Conservation (phyloP, 1,284 basidiomycete genomes). For the Moesziomyces antarcticus region DNA sequence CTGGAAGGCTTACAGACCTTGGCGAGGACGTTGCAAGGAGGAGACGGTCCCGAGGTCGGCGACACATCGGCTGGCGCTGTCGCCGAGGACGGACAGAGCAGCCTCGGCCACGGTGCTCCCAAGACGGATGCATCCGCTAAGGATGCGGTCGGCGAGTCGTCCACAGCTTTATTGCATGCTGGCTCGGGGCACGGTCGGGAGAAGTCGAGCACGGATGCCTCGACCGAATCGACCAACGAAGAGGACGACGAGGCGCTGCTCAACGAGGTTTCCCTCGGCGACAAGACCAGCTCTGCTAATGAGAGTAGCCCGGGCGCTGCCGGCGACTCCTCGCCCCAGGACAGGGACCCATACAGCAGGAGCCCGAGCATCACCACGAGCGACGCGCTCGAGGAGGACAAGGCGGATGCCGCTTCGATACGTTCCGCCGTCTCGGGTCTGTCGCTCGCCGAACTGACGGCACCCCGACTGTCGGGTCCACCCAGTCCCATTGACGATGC, state of each 20-base stretch:
- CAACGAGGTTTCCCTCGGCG: slow-evolving; percentile 53
- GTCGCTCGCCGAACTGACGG: slow-evolving; percentile 59
- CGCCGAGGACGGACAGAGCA: slow-evolving; percentile 2
- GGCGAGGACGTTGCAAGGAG: slow-evolving; percentile 59
- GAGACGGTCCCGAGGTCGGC: slow-evolving; percentile 47
- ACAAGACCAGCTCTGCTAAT: slow-evolving; percentile 14
- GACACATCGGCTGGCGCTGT: slow-evolving; percentile 25
- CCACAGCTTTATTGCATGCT: neutral
- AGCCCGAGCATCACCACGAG: slow-evolving; percentile 28
- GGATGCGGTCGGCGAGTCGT: neutral
- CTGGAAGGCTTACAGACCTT: slow-evolving; percentile 66
- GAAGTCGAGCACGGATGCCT: slow-evolving; percentile 42
- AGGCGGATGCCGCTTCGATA: slow-evolving; percentile 40
- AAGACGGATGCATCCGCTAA: neutral
- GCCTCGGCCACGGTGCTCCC: neutral
- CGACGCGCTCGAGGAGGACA: slow-evolving; percentile 31
- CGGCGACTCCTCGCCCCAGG: neutral
- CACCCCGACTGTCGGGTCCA: slow-evolving; percentile 49
- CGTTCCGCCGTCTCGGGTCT: slow-evolving; percentile 57
- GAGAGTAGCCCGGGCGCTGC: slow-evolving; percentile 6
- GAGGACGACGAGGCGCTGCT: slow-evolving; percentile 60
- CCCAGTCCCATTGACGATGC: slow-evolving; percentile 55
- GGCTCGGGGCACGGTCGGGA: slow-evolving; percentile 33
- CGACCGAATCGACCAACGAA: slow-evolving; percentile 55
- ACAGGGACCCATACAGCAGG: slow-evolving; percentile 8